Conservation (phyloP, 1,284 basidiomycete genomes). For the Fistulina hepatica region DNA sequence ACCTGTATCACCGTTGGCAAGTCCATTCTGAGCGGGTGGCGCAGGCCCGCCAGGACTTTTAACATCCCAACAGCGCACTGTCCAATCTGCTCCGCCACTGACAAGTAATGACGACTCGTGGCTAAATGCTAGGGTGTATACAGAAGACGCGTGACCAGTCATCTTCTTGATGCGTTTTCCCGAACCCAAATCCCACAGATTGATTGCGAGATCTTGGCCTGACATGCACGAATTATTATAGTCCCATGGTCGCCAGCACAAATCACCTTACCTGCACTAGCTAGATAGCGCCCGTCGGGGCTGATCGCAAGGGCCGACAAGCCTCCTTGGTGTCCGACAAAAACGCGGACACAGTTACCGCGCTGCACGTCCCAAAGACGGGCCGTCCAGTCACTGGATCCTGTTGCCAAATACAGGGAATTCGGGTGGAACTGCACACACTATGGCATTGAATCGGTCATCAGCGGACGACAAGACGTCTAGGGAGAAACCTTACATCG, state of each 20-base stretch:
- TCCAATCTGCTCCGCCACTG: slow-evolving; percentile 86
- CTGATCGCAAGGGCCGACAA: slow-evolving; percentile 86
- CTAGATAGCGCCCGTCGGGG: slow-evolving; percentile 90
- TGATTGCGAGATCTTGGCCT: slow-evolving; percentile 90
- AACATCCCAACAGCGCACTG: slow-evolving; percentile 95
- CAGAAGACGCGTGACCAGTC: slow-evolving; percentile 83
- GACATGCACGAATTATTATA: too few relatives aligned
- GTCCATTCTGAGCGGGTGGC: slow-evolving; percentile 11
- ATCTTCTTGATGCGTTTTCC: slow-evolving; percentile 94
- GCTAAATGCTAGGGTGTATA: slow-evolving; percentile 88
- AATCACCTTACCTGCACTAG: slow-evolving; percentile 63
- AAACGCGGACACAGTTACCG: slow-evolving; percentile 88
- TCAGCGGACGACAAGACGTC: slow-evolving; percentile 6
- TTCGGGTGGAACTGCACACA: slow-evolving; percentile 97
- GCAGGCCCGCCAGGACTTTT: slow-evolving; percentile 61
- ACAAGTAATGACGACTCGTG: slow-evolving; percentile 86
- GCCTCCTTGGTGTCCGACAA: slow-evolving; percentile 88
- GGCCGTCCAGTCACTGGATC: slow-evolving; percentile 92
- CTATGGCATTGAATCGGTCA: slow-evolving; percentile 41
- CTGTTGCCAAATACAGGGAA: slow-evolving; percentile 93
- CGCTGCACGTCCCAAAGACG: slow-evolving; percentile 98
- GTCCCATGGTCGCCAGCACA: too few relatives aligned
- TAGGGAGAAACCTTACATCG: slow-evolving; percentile 53
- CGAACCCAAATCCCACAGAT: slow-evolving; percentile 92
- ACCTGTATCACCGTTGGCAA: slow-evolving; percentile 23